A percentile compares a stretch with the other conserved stretches of the same genome.
These are phyloP conservation scores for Agaricus blazei DNA, from an alignment of 768 basidiomycete genomes.

Conservation along the genomic window DNA sequence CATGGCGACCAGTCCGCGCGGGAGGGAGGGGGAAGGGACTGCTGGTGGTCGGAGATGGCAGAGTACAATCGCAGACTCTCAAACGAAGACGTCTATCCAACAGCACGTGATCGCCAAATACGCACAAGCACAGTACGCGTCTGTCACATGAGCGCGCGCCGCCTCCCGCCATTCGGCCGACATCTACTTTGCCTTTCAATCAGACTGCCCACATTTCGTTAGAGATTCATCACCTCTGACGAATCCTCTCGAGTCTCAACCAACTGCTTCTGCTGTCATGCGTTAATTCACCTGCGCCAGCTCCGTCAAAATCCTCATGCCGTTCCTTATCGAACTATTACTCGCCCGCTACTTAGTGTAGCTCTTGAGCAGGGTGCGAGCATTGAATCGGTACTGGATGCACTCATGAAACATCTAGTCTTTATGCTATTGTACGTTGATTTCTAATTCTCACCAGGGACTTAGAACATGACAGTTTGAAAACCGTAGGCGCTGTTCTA, in stretches of 20 bases:
- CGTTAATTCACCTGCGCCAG: no score
- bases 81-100: constrained; percentile 28
- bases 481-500: no score
- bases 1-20: constrained; percentile 28
- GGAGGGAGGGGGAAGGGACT: constrained; percentile 11
- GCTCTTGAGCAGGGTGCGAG: no score
- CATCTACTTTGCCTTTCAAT: no score
- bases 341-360: background rate
- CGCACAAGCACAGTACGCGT: constrained; percentile 22
- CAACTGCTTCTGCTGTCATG: no score
- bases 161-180: background rate
- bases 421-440: background rate
- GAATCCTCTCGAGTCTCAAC: no score
- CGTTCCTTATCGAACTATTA: background rate
- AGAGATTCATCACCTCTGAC: no score
- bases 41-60: constrained; percentile 21
- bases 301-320: no score
- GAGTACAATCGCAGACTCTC: constrained; percentile 20
- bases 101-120: constrained; percentile 35
- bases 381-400: no score
- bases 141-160: constrained; percentile 27
- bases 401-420: background rate
- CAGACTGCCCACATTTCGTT: no score
- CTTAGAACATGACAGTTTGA: no score
- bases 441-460: no score